These are phyloP conservation scores for Lecanicillium sp. DNA, from an alignment of 2,329 filamentous ascomycete genomes.

Conservation along the genomic window DNA sequence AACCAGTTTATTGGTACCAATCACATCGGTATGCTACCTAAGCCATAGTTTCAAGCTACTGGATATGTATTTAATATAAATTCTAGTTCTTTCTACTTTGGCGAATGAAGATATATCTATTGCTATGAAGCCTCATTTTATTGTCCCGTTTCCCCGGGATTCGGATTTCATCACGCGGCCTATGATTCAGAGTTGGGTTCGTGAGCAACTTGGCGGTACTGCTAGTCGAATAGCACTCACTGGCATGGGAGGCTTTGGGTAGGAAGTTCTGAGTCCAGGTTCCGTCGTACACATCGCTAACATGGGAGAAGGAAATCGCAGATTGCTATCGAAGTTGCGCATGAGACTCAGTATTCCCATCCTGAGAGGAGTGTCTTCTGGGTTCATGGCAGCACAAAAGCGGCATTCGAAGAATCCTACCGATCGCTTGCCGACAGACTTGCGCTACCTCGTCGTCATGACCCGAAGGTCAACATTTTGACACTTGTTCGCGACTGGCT, in stretches of 20 bases:
- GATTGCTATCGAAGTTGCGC: conserved; percentile 11
- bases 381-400: conserved; percentile 7
- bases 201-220: conserved; percentile 1
- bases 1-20: conserved; percentile 2
- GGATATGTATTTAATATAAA: too few relatives aligned
- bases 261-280: background rate
- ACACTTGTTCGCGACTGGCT: conserved; percentile 13
- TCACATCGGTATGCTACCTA: conserved; percentile 1
- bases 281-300: background rate
- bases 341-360: background rate
- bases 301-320: conserved; percentile 11
- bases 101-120: background rate
- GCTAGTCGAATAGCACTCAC: conserved; percentile 7
- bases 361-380: conserved; percentile 10
- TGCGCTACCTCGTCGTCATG: conserved; percentile 7
- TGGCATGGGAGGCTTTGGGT: conserved; percentile 11
- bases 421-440: conserved; percentile 6
- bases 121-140: conserved; percentile 5
- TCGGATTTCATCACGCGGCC: conserved; percentile 10
- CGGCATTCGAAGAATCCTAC: conserved; percentile 10
- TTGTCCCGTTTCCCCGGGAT: conserved; percentile 9
- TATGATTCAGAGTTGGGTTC: conserved; percentile 7
- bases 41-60: background rate
- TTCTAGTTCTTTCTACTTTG: too few relatives aligned
- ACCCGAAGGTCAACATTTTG: conserved; percentile 8